Conservation (phyloP, 768 basidiomycete species). For the Pisolithus sp. region DNA sequence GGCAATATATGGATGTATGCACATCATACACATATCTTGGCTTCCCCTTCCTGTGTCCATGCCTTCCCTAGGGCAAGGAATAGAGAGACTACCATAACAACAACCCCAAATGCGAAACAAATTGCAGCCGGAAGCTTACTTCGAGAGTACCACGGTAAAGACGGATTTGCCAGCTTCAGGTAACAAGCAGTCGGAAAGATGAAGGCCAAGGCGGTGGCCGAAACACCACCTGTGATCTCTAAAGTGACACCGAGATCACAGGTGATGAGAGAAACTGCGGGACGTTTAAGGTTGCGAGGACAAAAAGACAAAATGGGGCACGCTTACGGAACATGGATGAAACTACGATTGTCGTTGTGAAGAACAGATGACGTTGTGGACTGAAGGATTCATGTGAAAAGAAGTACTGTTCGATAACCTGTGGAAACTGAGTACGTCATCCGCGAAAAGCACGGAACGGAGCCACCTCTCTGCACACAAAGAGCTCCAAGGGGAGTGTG, state of each 20-base stretch:
- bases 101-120: slow-evolving; percentile 67
- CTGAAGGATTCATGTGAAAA: slow-evolving; percentile 84
- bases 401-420: slow-evolving; percentile 96
- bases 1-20: slow-evolving; percentile 12
- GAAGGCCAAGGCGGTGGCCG: slow-evolving; percentile 86
- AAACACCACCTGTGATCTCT: slow-evolving; percentile 96
- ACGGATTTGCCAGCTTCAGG: slow-evolving; percentile 59
- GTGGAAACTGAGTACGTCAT: slow-evolving; percentile 1
- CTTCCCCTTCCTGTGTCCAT: slow-evolving; percentile 66
- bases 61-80: slow-evolving; percentile 71
- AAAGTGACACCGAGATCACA: slow-evolving; percentile 98
- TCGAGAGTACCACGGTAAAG: slow-evolving; percentile 58
- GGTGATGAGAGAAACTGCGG: slow-evolving; percentile 78
- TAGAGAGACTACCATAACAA: slow-evolving; percentile 75
- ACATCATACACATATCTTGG: slow-evolving; percentile 62
- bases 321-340: slow-evolving; percentile 74
- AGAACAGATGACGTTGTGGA: slow-evolving; percentile 78
- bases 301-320: background rate
- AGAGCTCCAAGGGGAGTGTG: slow-evolving; percentile 90
- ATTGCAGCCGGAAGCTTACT: slow-evolving; percentile 67
- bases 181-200: slow-evolving; percentile 89
- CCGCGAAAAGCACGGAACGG: background rate
- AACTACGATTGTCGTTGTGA: slow-evolving; percentile 80
- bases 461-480: slow-evolving; percentile 90
- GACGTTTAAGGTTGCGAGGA: background rate